These are phyloP conservation scores for Candida oleophila DNA, from an alignment of 805 yeast species.

Conservation along the genomic window DNA sequence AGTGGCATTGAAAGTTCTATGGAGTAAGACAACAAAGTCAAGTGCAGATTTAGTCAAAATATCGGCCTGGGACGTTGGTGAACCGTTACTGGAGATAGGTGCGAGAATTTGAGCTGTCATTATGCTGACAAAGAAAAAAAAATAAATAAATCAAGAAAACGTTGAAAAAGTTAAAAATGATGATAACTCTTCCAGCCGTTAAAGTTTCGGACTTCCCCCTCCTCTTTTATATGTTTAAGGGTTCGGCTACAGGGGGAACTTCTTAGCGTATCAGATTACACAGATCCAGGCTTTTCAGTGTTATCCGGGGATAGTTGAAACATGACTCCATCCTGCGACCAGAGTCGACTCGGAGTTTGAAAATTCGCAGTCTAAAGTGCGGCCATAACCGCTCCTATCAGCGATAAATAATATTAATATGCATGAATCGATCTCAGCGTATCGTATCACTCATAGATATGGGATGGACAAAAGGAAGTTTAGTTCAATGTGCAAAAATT, in stretches of 20 bases:
- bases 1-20: constrained; percentile 16
- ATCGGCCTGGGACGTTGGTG: constrained; percentile 18
- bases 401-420: neutral
- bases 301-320: neutral
- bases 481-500: too few species aligned
- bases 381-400: neutral
- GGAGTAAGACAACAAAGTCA: constrained; percentile 18
- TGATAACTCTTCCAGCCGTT: too few species aligned
- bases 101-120: constrained; percentile 12
- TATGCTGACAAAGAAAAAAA: too few species aligned
- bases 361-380: neutral
- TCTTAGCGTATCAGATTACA: neutral
- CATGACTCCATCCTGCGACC: neutral
- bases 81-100: constrained; percentile 10
- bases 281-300: neutral
- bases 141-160: too few species aligned
- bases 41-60: constrained; percentile 17
- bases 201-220: neutral
- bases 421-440: neutral
- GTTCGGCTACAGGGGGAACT: neutral
- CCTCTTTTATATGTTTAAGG: neutral
- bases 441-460: too few species aligned
- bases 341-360: neutral
- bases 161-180: too few species aligned
- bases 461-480: neutral